Conservation (phyloP, 148 eudicot species). For the Pharnaceum exiguum region DNA sequence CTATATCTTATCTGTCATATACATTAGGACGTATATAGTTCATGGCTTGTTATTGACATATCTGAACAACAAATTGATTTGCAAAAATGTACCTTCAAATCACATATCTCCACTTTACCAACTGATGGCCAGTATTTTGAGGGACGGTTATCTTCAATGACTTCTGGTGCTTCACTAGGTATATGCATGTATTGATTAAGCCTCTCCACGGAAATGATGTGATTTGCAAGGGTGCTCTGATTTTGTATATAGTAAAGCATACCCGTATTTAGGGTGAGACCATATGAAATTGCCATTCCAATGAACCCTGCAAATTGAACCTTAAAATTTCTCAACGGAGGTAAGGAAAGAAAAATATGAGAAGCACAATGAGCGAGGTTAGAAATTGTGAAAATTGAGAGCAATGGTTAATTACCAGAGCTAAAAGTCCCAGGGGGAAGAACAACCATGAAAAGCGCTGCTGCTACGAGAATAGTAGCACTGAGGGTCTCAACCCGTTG, state of each 20-base stretch:
- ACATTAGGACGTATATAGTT: not conserved
- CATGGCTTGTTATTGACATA: not conserved
- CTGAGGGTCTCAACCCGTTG: constrained; percentile 52
- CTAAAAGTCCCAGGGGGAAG: constrained; percentile 29
- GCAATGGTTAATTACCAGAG: constrained; percentile 28
- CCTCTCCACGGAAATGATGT: constrained; percentile 46
- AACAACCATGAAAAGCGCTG: constrained; percentile 42
- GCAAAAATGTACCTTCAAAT: constrained; percentile 34
- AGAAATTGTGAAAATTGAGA: no score
- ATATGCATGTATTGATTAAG: constrained; percentile 52
- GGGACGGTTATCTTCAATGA: constrained; percentile 29
- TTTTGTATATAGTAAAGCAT: constrained; percentile 32
- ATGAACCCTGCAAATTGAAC: constrained; percentile 30
- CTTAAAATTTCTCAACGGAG: not conserved
- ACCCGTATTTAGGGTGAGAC: constrained; percentile 36
- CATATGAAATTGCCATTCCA: constrained; percentile 55
- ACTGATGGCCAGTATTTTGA: constrained; percentile 32
- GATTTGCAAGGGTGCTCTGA: constrained; percentile 34
- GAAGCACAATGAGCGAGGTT: not conserved
- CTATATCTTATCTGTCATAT: constrained; percentile 43
- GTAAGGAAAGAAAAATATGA: not conserved
- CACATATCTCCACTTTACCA: constrained; percentile 35
- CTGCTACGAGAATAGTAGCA: constrained; percentile 34
- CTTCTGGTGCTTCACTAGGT: constrained; percentile 43
- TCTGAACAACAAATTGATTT: not conserved